These are phyloP conservation scores for Houttuynia cordata DNA, from an alignment of 164 flowering plant genomes.

Conservation along the genomic window DNA sequence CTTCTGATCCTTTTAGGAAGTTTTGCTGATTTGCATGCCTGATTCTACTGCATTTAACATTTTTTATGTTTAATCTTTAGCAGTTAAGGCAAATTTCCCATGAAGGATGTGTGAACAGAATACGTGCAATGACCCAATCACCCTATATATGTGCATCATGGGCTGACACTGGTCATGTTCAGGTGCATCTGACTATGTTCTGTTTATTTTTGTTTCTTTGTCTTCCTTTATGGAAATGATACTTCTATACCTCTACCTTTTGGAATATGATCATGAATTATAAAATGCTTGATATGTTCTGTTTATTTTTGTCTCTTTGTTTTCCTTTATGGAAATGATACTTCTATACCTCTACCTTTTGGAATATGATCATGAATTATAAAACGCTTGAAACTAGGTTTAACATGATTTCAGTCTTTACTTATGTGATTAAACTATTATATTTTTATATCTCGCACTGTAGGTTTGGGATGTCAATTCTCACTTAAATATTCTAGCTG, in stretches of 20 bases:
- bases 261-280: not conserved
- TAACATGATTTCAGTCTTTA: not conserved
- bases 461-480: conserved; percentile 91
- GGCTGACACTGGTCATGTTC: conserved; percentile 87
- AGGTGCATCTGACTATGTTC: conserved; percentile 35
- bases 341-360: no score
- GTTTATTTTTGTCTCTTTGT: not conserved
- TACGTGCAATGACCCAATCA: conserved; percentile 77
- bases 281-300: not conserved
- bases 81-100: conserved; percentile 78
- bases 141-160: conserved; percentile 95
- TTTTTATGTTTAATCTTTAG: conserved; percentile 3
- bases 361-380: not conserved
- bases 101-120: conserved; percentile 83
- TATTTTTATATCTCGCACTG: conserved; percentile 1
- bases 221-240: not conserved
- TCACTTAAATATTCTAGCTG: conserved; percentile 65
- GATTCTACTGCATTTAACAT: not conserved
- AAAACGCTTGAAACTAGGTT: not conserved
- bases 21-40: not conserved
- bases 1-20: not conserved
- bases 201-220: not conserved
- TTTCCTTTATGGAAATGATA: not conserved
- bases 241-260: no score
- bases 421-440: not conserved